A percentile compares a stretch with the other conserved stretches of the same genome.
Evolutionary conservation across 805 yeast species (phyloP).

Genomic region (Hermanozyma aechmeae): DNA sequence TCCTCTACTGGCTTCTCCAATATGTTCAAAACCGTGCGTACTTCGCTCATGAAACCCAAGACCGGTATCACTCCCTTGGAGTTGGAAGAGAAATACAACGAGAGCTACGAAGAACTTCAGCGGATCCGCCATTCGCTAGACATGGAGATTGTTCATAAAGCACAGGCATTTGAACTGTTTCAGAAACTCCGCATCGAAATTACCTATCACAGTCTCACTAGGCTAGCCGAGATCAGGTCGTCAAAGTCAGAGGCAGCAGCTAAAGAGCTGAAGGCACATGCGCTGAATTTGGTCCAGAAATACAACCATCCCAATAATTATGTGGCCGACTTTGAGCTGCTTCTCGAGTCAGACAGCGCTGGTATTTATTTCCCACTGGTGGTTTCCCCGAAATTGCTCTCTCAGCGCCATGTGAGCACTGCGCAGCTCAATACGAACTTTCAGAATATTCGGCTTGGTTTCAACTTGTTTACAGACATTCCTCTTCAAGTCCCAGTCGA

Average conservation of each 20-base stretch:
- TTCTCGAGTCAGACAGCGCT: constrained; percentile 18
- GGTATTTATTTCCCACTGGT: constrained; percentile 32
- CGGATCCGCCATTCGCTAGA: constrained; percentile 22
- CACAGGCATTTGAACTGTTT: constrained; percentile 21
- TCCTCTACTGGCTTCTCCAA: no score
- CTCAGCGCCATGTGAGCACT: constrained; percentile 13
- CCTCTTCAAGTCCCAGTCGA: constrained; percentile 21
- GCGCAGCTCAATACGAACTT: constrained; percentile 21
- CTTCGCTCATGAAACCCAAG: constrained; percentile 20
- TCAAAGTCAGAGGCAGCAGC: no score
- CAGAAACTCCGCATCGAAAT: constrained; percentile 26
- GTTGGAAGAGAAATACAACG: constrained; percentile 22
- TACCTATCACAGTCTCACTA: constrained; percentile 22
- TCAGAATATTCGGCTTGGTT: constrained; percentile 28
- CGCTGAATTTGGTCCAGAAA: constrained; percentile 12
- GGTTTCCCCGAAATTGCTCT: constrained; percentile 18
- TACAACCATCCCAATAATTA: constrained; percentile 13
- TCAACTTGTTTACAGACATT: constrained; percentile 31
- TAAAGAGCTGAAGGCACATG: constrained; percentile 14
- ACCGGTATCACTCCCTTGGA: no score
- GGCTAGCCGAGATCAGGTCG: constrained; percentile 24
- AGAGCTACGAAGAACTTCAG: constrained; percentile 25
- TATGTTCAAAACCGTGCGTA: constrained; percentile 24
- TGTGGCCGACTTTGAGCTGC: constrained; percentile 14
- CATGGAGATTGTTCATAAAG: constrained; percentile 11